These are phyloP conservation scores for Asterochloris erici DNA, from an alignment of 139 green algal species.

Conservation along the genomic window DNA sequence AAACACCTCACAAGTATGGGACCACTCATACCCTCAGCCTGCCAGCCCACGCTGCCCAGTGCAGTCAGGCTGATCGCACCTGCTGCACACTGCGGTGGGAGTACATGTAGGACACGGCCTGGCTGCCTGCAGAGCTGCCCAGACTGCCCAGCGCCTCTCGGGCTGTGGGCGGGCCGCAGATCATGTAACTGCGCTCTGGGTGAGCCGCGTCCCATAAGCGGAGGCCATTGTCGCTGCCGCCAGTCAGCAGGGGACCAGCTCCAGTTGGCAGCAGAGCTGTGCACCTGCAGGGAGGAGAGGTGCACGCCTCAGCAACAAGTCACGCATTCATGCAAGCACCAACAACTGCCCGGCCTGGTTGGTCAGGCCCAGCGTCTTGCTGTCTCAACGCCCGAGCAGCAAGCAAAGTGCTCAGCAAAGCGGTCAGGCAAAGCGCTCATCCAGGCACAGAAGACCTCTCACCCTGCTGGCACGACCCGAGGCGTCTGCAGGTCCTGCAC, in stretches of 20 bases:
- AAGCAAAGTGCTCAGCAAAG: neutral
- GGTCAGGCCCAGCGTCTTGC: neutral
- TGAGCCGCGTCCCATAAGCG: constrained; percentile 57
- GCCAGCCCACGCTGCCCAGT: constrained; percentile 24
- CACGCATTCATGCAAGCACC: too few species aligned
- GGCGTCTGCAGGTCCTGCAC: constrained; percentile 43
- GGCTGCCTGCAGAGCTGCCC: neutral
- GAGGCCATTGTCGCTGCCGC: constrained; percentile 56
- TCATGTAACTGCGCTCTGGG: constrained; percentile 60
- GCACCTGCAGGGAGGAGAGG: neutral
- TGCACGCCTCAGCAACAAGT: too few species aligned
- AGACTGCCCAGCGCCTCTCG: constrained; percentile 27
- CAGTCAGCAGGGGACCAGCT: constrained; percentile 57
- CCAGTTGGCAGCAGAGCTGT: constrained; percentile 57
- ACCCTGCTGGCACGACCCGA: constrained; percentile 7
- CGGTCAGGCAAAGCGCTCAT: neutral
- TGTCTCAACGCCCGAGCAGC: neutral
- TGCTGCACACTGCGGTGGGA: constrained; percentile 21
- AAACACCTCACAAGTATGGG: too few species aligned
- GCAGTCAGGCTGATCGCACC: constrained; percentile 44
- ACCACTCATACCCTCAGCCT: constrained; percentile 31
- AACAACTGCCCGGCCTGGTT: neutral
- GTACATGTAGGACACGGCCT: constrained; percentile 1
- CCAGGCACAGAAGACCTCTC: neutral
- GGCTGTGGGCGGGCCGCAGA: constrained; percentile 36